These are phyloP conservation scores for Berberis thunbergii DNA, from an alignment of 164 flowering plant genomes.

Conservation along the genomic window DNA sequence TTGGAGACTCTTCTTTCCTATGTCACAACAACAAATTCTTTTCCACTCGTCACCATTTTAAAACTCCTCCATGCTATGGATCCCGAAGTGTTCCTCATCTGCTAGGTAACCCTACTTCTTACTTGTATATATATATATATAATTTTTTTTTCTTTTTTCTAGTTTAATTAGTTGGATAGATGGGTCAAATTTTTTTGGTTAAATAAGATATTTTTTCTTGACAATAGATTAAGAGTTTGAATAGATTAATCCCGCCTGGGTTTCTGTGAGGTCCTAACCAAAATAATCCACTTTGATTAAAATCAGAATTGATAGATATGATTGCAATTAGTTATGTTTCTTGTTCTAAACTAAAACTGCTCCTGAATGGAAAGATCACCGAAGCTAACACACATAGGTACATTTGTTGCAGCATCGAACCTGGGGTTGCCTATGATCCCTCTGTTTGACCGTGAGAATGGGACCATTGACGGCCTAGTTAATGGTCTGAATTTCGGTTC, in stretches of 20 bases:
- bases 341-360: no score
- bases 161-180: neutral
- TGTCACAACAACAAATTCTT: constrained; percentile 52
- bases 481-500: constrained; percentile 61
- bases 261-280: no score
- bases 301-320: no score
- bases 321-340: no score
- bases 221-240: neutral
- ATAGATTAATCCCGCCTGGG: no score
- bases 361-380: neutral
- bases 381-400: neutral
- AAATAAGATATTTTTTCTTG: neutral
- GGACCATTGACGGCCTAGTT: constrained; percentile 37
- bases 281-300: no score
- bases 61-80: constrained; percentile 33
- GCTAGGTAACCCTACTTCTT: constrained; percentile 38
- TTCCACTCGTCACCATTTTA: constrained; percentile 27
- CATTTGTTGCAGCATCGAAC: constrained; percentile 43
- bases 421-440: constrained; percentile 36
- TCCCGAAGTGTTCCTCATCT: constrained; percentile 46
- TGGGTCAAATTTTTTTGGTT: neutral
- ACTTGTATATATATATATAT: neutral
- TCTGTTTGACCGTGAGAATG: constrained; percentile 51
- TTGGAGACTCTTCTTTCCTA: constrained; percentile 78
- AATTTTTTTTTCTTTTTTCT: neutral